phyloP scores from a whole-genome alignment of 352 stramenopile species.

The Phytophthora tentaculata region DNA sequence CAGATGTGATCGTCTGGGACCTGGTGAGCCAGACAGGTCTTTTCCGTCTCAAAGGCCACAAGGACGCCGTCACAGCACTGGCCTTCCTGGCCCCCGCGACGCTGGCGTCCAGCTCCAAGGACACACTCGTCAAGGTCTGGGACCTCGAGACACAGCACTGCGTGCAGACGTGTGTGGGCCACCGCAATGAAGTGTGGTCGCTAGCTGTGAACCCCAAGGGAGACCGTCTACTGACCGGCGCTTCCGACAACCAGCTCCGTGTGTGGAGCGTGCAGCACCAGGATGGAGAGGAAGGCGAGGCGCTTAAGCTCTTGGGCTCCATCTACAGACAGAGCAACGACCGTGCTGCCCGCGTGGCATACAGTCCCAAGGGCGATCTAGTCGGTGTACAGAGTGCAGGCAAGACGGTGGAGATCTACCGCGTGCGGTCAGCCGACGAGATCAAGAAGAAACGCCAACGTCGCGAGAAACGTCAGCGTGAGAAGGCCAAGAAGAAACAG shows the following conservation, averaged over 20 bases:
- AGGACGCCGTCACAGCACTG: slow-evolving; percentile 92
- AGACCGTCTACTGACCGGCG: slow-evolving; percentile 76
- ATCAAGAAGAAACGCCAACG: slow-evolving; percentile 94
- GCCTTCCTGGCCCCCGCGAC: slow-evolving; percentile 69
- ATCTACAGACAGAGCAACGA: slow-evolving; percentile 83
- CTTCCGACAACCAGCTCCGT: slow-evolving; percentile 85
- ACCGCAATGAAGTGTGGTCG: slow-evolving; percentile 93
- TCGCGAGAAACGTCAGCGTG: slow-evolving; percentile 84
- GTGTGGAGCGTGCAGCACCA: slow-evolving; percentile 64
- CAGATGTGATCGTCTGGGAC: slow-evolving; percentile 95
- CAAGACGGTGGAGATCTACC: slow-evolving; percentile 93
- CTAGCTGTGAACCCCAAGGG: slow-evolving; percentile 75
- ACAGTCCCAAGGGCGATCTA: slow-evolving; percentile 64
- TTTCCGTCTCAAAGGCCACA: slow-evolving; percentile 93
- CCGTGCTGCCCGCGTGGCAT: slow-evolving; percentile 67
- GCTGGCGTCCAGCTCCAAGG: slow-evolving; percentile 90
- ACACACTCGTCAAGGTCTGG: slow-evolving; percentile 95
- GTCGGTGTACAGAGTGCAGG: slow-evolving; percentile 82
- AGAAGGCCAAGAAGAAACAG: slow-evolving; percentile 88
- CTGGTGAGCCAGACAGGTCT: slow-evolving; percentile 89
- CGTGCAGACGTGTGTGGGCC: slow-evolving; percentile 93
- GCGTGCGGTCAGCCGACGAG: slow-evolving; percentile 80
- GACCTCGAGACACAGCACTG: slow-evolving; percentile 94
- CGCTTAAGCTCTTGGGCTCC: slow-evolving; percentile 69
- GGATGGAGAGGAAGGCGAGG: slow-evolving; percentile 42